Evolutionary conservation across 1,139 yeast species (phyloP).

Genomic region (Candida sp.): DNA sequence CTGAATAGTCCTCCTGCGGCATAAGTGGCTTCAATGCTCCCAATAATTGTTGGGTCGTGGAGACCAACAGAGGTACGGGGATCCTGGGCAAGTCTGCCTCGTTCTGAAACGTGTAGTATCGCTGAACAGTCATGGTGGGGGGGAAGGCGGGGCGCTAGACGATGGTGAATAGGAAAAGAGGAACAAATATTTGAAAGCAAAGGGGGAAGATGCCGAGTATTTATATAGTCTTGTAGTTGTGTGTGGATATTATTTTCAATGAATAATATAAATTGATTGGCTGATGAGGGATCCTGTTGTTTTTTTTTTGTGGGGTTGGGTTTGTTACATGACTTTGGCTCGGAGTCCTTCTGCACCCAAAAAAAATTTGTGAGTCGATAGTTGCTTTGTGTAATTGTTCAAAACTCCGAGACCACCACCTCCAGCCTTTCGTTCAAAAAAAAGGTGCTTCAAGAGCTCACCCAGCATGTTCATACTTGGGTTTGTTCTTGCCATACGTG

Average conservation of each 20-base stretch:
- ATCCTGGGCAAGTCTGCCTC: slow-evolving; percentile 43
- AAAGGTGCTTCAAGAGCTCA: no score
- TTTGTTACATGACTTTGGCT: not conserved
- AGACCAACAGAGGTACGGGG: slow-evolving; percentile 56
- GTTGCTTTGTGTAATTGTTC: not conserved
- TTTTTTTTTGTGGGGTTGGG: slow-evolving; percentile 5
- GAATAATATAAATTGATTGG: not conserved
- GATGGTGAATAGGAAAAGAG: not conserved
- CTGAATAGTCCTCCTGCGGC: slow-evolving; percentile 44
- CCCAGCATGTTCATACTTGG: no score
- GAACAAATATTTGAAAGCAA: not conserved
- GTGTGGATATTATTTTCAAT: not conserved
- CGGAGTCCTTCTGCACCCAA: not conserved
- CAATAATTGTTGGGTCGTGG: slow-evolving; percentile 52
- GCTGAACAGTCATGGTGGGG: slow-evolving; percentile 6
- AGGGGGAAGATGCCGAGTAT: not conserved
- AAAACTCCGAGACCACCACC: not conserved
- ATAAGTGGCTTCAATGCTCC: slow-evolving; percentile 55
- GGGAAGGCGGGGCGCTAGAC: no score
- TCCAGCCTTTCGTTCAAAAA: no score
- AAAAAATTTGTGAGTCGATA: slow-evolving; percentile 1
- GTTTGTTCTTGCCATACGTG: no score
- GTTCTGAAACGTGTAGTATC: slow-evolving; percentile 20
- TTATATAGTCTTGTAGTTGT: not conserved
- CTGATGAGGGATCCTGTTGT: not conserved